Base-by-base conservation (phyloP, 495 filamentous ascomycete genomes). In the Cercophora sp. region DNA sequence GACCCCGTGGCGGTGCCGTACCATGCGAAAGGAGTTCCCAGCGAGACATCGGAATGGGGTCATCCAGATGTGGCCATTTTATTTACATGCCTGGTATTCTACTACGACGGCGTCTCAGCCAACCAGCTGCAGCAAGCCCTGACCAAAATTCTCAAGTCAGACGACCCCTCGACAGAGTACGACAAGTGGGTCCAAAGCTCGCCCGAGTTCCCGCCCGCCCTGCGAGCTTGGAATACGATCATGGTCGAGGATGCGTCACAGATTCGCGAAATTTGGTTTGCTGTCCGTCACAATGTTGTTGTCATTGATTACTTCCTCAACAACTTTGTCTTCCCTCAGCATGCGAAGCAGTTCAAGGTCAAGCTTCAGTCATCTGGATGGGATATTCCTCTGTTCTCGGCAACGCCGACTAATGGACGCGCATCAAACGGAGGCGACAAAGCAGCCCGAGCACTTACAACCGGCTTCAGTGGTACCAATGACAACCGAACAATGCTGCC, bases 391-490 rank as follows among this genome's bases (percentile, higher is more conserved):
- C 50, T 76, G 3, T 62, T 55, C 48, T 57, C 60, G 5, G 9
- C 26, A 10, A 10, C 15, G 3, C 16, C 47, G 20, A 40, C 39
- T 10, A 15, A 44, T 0, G 35, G 42, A 31, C 6, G 40, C 55
- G 5, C 34, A 3, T 16, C 16, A 55, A 58, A 31, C n/a, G n/a
- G n/a, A n/a, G n/a, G n/a, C n/a, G n/a, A n/a, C n/a, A n/a, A 36
- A 35, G 15, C 4, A 18, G 4, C 20, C 0, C 1, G 34, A 27
- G 13, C 31, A 58, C 48, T 60, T 19, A 79, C 78, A 0, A 80
- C 79, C 0, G 79, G 79, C 2, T 82, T 82, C 56, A 77, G 73
- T 35, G 79, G 79, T 0, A 81, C 79, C 0, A 81, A 81, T 37
- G 78, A 82, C 54, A 73, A 69, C 40, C 62, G 72, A 15, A 45